These are phyloP conservation scores for Candida takata DNA, from an alignment of 805 yeast genomes.

Conservation along the genomic window DNA sequence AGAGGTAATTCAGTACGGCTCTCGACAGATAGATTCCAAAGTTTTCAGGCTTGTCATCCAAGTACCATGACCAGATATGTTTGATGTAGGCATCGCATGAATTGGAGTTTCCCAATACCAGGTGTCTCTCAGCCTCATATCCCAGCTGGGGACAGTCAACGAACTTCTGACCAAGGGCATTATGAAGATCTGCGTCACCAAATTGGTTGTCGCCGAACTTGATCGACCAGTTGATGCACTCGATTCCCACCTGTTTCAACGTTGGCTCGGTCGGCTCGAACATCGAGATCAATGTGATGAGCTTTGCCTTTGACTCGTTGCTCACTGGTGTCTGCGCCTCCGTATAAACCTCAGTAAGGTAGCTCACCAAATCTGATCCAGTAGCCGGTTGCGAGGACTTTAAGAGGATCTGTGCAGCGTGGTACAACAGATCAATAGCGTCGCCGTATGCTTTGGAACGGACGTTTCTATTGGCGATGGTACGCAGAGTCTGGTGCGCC, in stretches of 20 bases:
- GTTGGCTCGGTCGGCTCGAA: constrained; percentile 49
- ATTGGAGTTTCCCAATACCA: constrained; percentile 53
- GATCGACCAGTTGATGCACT: constrained; percentile 59
- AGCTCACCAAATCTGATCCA: constrained; percentile 68
- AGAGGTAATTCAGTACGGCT: constrained; percentile 68
- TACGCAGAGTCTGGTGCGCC: constrained; percentile 91
- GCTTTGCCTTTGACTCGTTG: constrained; percentile 37
- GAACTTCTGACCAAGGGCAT: constrained; percentile 63
- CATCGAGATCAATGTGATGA: constrained; percentile 40
- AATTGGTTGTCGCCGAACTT: constrained; percentile 41
- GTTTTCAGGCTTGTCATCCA: constrained; percentile 21
- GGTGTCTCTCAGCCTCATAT: constrained; percentile 66
- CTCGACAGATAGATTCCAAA: constrained; percentile 39
- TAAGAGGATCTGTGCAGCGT: constrained; percentile 63
- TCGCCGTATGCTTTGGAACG: constrained; percentile 57
- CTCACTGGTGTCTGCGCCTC: constrained; percentile 38
- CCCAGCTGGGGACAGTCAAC: constrained; percentile 39
- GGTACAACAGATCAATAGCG: constrained; percentile 67
- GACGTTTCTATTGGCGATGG: constrained; percentile 80
- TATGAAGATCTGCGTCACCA: constrained; percentile 75
- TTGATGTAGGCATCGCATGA: constrained; percentile 39
- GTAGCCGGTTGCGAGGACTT: constrained; percentile 71
- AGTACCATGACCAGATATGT: constrained; percentile 40
- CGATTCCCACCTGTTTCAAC: constrained; percentile 59
- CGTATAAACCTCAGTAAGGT: constrained; percentile 64